Evolutionary conservation across 225 moss, liverwort and hornwort species (phyloP), one percentile per base, ranked within the genome.

Genomic region (Straminergon stramineum): DNA sequence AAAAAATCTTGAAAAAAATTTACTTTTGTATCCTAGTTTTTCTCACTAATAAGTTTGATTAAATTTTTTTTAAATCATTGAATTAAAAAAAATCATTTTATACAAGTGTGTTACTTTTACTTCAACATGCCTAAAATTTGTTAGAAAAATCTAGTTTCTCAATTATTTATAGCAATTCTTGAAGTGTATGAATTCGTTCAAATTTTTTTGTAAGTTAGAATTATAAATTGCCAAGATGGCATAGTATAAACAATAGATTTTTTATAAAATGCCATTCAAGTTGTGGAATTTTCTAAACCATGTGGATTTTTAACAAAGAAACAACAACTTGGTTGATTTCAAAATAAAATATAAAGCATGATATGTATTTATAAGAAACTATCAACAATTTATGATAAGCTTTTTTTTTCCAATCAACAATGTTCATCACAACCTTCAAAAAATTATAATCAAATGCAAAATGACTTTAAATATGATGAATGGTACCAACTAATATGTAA

Each of bases 1-100:
- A 35, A 19, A 67, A 18, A 11, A 19, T 18, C 1, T 35, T 67
- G 18, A 35, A 67, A 58, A 10, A 22, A 8, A 22, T 35, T 18
- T 10, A 35, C 3, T 10, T 10, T 5, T 5, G 3, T 67, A 10
- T 5, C 5, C 3, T 5, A 2, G 1, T 18, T 10, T 34, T 32
- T 17, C 9, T 66, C 10, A 34, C 34, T 66, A 34, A 66, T 17
- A 34, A 34, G 2, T 18, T 67, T 37, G 35, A 37, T 20, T 67
- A 31, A 7, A 31, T 31, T 63, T 11, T 48, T 48, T 48, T 48
- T 48, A 48, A 48, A 48, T 48, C 48, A 48, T 2, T 48, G 7
- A 48, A 48, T n/a, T n/a, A n/a, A 11, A 62, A 27, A 34, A 34
- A 66, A 66, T 34, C 34, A 35, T 10, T 19, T 66, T 35, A 6